Base-by-base conservation (phyloP, 768 basidiomycete genomes). In the Auriscalpium microsporum region DNA sequence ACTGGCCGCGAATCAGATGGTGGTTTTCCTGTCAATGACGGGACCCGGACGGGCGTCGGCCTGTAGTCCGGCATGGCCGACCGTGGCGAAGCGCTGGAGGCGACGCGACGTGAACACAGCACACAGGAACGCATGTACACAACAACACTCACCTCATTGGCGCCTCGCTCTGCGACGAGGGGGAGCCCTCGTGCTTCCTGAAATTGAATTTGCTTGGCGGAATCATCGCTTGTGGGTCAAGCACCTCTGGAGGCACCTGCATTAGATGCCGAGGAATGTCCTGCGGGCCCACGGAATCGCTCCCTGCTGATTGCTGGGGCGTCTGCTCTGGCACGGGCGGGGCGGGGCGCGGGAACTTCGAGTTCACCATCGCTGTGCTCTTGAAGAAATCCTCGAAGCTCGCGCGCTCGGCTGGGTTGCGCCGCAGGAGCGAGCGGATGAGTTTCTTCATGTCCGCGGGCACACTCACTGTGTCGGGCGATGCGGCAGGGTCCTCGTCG, bases 351-450 rank as follows among this genome's bases (percentile, higher is more conserved):
- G 85, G 83, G 63, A 90, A 90, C 71, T 86, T 91, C 40, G 80
- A 85, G 66, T 86, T 88, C 28, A 78, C 83, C 61, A 88, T 73
- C 38, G 86, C 93, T 35, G 77, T 78, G 60, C 88, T 90, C 51
- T 78, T 76, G 67, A 99, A 99, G 72, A 96, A 97, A 42, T 94
- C 90, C 13, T 94, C 90, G 58, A 94, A 99, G 54, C 78, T 84
- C 19, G 91, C 86, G 2, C 95, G 78, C 66, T 96, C 90, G 0
- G 76, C 78, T 0, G 96, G 94, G 42, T 84, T 81, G 33, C 90
- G 83, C 69, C 87, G 91, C 49, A 99, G 74, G 48, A 99, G 73
- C n/a, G 74, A 67, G 14, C 92, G 79, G 35, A 98, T 91, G 51
- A 98, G 83, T 34, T 78, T 78, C 72, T 99, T 98, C 68, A 99